A percentile compares a stretch with the other conserved stretches of the same genome.
phyloP scores from a whole-genome alignment of 148 eudicot genomes.

The Salicornia ramosissima region DNA sequence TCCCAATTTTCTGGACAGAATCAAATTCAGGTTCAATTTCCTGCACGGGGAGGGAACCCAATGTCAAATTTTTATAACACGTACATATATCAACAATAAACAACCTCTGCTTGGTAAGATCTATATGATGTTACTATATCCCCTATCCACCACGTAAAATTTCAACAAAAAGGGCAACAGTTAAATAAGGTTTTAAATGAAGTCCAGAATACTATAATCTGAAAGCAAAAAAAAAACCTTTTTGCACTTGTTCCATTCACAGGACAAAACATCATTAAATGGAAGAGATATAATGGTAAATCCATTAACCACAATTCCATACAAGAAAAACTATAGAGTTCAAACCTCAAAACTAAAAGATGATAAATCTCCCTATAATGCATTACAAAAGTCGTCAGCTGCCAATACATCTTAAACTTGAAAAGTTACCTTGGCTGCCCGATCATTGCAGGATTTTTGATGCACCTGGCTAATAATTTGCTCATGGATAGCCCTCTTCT shows the following conservation, averaged over 20 bases:
- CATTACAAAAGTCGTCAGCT: neutral
- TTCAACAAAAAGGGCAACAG: neutral
- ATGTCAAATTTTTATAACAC: neutral
- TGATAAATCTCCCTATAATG: neutral
- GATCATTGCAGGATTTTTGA: conserved; percentile 38
- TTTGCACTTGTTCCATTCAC: neutral
- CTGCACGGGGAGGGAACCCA: conserved; percentile 34
- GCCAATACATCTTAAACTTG: neutral
- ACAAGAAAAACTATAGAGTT: neutral
- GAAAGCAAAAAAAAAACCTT: neutral
- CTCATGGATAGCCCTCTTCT: conserved; percentile 82
- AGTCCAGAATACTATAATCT: neutral
- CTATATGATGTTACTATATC: neutral
- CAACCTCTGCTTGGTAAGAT: neutral
- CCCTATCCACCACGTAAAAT: neutral
- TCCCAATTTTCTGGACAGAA: conserved; percentile 29
- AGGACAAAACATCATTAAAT: neutral
- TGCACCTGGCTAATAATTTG: conserved; percentile 54
- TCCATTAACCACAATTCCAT: neutral
- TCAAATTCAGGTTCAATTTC: conserved; percentile 36
- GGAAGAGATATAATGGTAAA: neutral
- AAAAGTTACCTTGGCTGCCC: conserved; percentile 43
- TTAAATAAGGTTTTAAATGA: neutral
- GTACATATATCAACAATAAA: neutral
- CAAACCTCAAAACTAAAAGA: neutral